Evolutionary conservation across 305 asterid species (phyloP), one percentile per base, ranked within the genome.

Genomic region (Vinca major): DNA sequence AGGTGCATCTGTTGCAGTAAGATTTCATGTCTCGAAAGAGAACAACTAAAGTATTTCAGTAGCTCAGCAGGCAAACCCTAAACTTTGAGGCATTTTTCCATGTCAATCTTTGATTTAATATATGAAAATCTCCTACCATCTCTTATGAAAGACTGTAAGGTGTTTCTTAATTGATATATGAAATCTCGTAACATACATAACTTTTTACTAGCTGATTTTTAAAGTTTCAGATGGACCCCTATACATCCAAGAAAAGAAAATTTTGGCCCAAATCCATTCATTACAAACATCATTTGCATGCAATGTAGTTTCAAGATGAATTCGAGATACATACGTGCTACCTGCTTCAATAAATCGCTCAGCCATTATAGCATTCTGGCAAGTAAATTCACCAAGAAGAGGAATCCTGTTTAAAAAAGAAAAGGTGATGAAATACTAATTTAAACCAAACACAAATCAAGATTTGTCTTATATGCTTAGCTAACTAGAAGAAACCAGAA

Each of bases 331-430:
- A 72, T 92, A 92, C 96, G 95, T 82, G 95, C 98, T 92, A 88
- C 97, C 97, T 86, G 98, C 97, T 92, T 92, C 97, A 79, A 92
- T 92, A 76, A 92, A 92, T 64, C 98, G 91, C 85, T 91, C 97
- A 53, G 98, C 97, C 97, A 88, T 86, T 63, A 89, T 74, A 50
- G 97, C 96, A 82, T 89, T 87, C 81, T 92, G 97, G 90, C 91
- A 92, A 71, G 92, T 90, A 66, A 92, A 90, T 66, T 88, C 98
- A 69, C 98, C 98, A 33, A 88, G 69, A 67, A 92, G 79, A 5
- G 98, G 98, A 76, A 92, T 88, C 90, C 98, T 92, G 84, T 69
- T 43, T 45, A 5, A 45, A 45, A 1, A 45, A 45, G 63, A 56
- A 21, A 55, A 60, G n/a, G 68, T 26, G 61, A 61, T 37, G 48